phyloP scores from a whole-genome alignment of 2,329 filamentous ascomycete genomes.

The Dryadomyces quercivorus region DNA sequence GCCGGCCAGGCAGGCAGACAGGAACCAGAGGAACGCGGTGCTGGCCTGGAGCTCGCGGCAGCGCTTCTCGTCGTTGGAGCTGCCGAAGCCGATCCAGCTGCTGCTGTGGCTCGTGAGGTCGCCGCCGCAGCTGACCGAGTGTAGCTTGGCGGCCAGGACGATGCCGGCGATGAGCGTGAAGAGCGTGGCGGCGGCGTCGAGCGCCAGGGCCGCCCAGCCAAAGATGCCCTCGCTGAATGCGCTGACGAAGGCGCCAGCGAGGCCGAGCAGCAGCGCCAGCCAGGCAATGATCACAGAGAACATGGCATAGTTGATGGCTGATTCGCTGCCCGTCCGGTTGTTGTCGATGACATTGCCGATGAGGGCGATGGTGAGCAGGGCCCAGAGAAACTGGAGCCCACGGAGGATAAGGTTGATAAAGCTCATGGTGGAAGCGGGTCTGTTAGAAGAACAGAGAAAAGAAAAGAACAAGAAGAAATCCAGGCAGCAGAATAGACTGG shows the following conservation, averaged over 20 bases:
- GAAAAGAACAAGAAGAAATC: background rate
- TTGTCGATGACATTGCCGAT: slow-evolving; percentile 45
- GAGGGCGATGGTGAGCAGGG: slow-evolving; percentile 40
- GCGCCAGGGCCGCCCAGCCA: slow-evolving; percentile 37
- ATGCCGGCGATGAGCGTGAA: slow-evolving; percentile 62
- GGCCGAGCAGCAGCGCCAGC: slow-evolving; percentile 51
- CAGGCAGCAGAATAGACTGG: too few relatives aligned
- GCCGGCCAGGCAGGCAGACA: slow-evolving; percentile 50
- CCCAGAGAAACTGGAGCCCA: slow-evolving; percentile 35
- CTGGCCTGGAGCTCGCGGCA: slow-evolving; percentile 67
- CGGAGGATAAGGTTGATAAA: slow-evolving; percentile 35
- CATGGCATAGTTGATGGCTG: slow-evolving; percentile 53
- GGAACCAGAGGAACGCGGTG: slow-evolving; percentile 69
- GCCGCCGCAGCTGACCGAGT: slow-evolving; percentile 56
- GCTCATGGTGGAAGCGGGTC: slow-evolving; percentile 17
- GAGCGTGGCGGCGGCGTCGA: slow-evolving; percentile 48
- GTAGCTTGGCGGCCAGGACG: slow-evolving; percentile 57
- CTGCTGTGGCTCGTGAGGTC: slow-evolving; percentile 20
- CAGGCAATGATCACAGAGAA: slow-evolving; percentile 57
- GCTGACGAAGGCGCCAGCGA: slow-evolving; percentile 42
- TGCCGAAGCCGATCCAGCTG: slow-evolving; percentile 52
- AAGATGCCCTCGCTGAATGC: slow-evolving; percentile 25
- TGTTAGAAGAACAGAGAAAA: background rate
- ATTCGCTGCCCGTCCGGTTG: slow-evolving; percentile 30
- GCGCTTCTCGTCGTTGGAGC: slow-evolving; percentile 44